phyloP scores from a whole-genome alignment of 306 rosid species.

The Cicer judaicum region DNA sequence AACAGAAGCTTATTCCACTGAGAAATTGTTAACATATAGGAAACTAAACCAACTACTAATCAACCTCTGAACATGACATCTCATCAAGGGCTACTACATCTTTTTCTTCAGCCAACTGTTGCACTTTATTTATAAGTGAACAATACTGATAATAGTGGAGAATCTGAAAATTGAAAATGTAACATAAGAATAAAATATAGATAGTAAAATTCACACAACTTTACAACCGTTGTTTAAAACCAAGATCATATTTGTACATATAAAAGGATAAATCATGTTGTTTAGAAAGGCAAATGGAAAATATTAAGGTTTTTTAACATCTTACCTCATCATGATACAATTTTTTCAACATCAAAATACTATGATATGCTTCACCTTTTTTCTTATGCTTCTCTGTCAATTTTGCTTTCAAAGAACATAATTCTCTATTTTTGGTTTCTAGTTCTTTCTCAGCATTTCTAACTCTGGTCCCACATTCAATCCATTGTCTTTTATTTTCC shows the following conservation, averaged over 20 bases:
- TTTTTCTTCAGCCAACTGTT: constrained; percentile 37
- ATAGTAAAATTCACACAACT: no score
- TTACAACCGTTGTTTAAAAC: no score
- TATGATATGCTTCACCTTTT: constrained; percentile 40
- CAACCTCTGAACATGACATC: constrained; percentile 28
- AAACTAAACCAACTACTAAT: neutral
- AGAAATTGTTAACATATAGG: neutral
- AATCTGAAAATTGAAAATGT: constrained; percentile 25
- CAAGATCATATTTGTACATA: no score
- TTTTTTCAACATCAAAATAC: constrained; percentile 24
- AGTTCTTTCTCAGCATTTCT: neutral
- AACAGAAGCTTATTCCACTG: no score
- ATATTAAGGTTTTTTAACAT: no score
- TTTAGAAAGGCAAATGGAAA: no score
- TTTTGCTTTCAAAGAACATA: constrained; percentile 20
- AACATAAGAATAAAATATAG: neutral
- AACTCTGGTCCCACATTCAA: neutral
- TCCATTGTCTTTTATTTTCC: neutral
- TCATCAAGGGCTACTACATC: constrained; percentile 29
- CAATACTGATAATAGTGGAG: constrained; percentile 10
- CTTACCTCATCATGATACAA: constrained; percentile 2
- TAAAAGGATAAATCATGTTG: no score
- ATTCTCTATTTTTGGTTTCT: neutral
- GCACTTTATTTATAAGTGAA: constrained; percentile 33
- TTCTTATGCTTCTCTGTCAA: constrained; percentile 21